Conservation (phyloP, 441 rosid genomes). For the Euphorbia schlechtendalii region DNA sequence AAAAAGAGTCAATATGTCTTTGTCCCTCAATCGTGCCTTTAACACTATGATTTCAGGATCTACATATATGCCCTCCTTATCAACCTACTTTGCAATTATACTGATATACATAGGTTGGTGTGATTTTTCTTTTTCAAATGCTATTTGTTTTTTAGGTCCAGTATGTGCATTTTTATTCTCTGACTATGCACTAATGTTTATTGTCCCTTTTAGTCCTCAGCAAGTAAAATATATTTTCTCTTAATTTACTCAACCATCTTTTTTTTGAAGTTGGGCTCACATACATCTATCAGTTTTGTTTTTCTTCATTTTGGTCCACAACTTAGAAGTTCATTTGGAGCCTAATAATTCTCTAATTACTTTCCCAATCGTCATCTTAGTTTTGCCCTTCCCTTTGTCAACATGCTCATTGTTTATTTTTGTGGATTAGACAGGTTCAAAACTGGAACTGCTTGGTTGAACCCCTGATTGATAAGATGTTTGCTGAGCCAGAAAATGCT, state of each 20-base stretch:
- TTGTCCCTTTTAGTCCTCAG: background rate
- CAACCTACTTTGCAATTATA: background rate
- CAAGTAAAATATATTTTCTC: background rate
- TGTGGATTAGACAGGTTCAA: slow-evolving; percentile 46
- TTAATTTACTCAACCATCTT: background rate
- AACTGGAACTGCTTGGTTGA: slow-evolving; percentile 65
- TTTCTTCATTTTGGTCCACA: background rate
- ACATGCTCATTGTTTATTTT: slow-evolving; percentile 5
- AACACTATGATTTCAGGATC: background rate
- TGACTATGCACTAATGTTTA: background rate
- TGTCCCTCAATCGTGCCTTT: background rate
- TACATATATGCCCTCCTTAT: background rate
- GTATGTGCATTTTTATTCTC: background rate
- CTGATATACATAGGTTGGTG: background rate
- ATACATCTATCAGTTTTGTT: background rate
- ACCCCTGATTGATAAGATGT: slow-evolving; percentile 78
- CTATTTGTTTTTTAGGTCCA: background rate
- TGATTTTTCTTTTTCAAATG: background rate
- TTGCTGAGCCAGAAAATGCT: slow-evolving; percentile 83
- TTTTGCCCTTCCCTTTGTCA: slow-evolving; percentile 1
- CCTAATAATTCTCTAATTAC: background rate
- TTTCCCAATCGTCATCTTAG: background rate
- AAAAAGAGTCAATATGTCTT: background rate
- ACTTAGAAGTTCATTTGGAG: background rate
- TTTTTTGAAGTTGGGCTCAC: background rate